phyloP scores from a whole-genome alignment of 129 eudicot species.

The Artemisia annua region DNA sequence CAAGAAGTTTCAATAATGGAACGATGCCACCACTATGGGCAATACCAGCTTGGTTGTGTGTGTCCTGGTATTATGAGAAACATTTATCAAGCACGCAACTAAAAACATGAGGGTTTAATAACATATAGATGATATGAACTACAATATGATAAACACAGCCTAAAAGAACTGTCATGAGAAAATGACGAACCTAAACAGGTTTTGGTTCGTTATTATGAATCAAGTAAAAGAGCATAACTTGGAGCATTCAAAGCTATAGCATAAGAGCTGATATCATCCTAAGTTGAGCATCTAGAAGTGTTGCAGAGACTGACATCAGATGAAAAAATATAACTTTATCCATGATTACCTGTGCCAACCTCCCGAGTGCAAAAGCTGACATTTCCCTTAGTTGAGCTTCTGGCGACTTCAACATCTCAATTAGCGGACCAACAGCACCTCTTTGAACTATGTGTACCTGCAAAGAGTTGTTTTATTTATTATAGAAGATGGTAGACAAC shows the following conservation, averaged over 20 bases:
- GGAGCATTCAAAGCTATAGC: not conserved
- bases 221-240: not conserved
- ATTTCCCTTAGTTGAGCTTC: slow-evolving; percentile 86
- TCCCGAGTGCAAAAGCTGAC: slow-evolving; percentile 98
- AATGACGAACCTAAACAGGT: slow-evolving; percentile 1
- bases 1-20: slow-evolving; percentile 82
- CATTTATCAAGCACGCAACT: slow-evolving; percentile 19
- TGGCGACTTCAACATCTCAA: slow-evolving; percentile 78
- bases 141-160: not conserved
- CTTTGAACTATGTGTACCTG: slow-evolving; percentile 98
- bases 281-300: not conserved
- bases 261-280: not conserved
- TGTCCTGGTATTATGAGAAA: slow-evolving; percentile 50
- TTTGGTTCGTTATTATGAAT: not conserved
- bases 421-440: slow-evolving; percentile 87
- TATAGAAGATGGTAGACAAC: not conserved
- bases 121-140: not conserved
- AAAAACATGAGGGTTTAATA: not conserved
- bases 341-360: slow-evolving; percentile 81
- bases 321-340: not conserved
- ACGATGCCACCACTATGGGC: slow-evolving; percentile 78
- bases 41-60: slow-evolving; percentile 96
- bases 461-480: slow-evolving; percentile 13
- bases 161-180: not conserved
- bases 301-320: not conserved